A percentile compares a stretch with the other conserved stretches of the same genome.
These are phyloP conservation scores for Stagonosporopsis cucurbitacearum DNA, from an alignment of 2,329 filamentous ascomycete species.

Conservation along the genomic window DNA sequence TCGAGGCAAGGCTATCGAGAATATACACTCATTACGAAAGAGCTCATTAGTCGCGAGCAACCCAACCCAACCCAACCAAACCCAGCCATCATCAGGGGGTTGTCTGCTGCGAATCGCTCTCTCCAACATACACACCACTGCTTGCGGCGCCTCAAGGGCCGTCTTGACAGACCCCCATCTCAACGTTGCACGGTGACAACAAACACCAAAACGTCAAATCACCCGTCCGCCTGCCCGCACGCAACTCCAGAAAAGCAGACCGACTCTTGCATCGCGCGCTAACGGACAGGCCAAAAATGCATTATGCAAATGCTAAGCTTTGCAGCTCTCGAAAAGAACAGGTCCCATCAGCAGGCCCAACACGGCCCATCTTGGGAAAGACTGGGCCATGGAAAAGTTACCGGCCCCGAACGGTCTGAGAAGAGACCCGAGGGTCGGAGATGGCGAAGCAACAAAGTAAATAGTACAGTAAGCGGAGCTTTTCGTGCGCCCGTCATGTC, in stretches of 20 bases:
- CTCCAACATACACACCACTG: not conserved
- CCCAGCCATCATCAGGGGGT: too few species aligned
- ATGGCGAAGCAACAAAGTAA: conserved; percentile 16
- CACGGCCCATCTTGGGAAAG: conserved; percentile 11
- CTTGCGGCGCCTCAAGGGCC: not conserved
- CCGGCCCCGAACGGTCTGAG: conserved; percentile 2
- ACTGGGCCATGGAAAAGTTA: not conserved
- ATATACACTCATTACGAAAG: conserved; percentile 22
- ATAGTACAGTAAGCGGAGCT: conserved; percentile 21
- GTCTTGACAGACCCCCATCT: not conserved
- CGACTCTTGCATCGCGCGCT: conserved; percentile 10
- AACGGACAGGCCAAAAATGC: conserved; percentile 14
- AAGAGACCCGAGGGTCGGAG: conserved; percentile 15
- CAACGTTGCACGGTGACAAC: not conserved
- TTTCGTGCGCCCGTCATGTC: conserved; percentile 21
- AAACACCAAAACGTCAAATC: not conserved
- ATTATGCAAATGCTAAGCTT: conserved; percentile 17
- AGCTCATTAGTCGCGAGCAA: conserved; percentile 17
- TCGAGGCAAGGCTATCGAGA: conserved; percentile 19
- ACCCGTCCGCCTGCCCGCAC: not conserved
- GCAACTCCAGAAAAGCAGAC: not conserved
- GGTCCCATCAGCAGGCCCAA: conserved; percentile 10
- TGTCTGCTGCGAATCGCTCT: conserved; percentile 2
- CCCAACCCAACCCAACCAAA: too few species aligned
- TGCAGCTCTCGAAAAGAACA: conserved; percentile 10